phyloP scores from a whole-genome alignment of 73 alveolate genomes.

The Paramecium pentaurelia region DNA sequence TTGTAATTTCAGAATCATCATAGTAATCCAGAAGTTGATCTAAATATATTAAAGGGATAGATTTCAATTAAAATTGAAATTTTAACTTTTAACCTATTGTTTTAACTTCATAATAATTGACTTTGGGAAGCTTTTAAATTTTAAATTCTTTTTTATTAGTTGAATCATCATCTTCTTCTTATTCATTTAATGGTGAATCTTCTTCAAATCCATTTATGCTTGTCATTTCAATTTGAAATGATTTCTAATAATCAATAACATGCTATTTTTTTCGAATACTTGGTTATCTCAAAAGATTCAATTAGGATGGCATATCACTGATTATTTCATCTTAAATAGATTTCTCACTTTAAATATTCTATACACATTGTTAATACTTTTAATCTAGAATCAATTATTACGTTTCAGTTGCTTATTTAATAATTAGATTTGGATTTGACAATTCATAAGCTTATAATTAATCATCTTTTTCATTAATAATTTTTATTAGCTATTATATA shows the following conservation, averaged over 20 bases:
- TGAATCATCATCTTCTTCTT: not conserved
- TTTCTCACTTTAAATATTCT: not conserved
- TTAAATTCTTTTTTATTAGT: not conserved
- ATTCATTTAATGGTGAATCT: not conserved
- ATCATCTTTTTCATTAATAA: not conserved
- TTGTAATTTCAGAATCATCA: not conserved
- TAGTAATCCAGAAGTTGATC: not conserved
- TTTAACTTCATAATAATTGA: conserved; percentile 1
- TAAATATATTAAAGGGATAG: not conserved
- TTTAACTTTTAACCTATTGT: conserved; percentile 7
- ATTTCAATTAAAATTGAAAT: not conserved
- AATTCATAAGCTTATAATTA: not conserved
- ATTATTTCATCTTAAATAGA: not conserved
- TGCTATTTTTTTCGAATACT: not conserved
- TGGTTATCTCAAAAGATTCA: not conserved
- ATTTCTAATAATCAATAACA: not conserved
- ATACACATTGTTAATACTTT: not conserved
- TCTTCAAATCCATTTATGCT: not conserved
- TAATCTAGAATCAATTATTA: not conserved
- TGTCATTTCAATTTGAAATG: not conserved
- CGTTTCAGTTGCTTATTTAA: not conserved
- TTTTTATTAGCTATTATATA: not conserved
- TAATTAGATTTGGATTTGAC: not conserved
- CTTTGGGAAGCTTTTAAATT: not conserved
- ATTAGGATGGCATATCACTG: not conserved